Conservation (phyloP, 148 eudicot species). For the Rhododendron ovatum region DNA sequence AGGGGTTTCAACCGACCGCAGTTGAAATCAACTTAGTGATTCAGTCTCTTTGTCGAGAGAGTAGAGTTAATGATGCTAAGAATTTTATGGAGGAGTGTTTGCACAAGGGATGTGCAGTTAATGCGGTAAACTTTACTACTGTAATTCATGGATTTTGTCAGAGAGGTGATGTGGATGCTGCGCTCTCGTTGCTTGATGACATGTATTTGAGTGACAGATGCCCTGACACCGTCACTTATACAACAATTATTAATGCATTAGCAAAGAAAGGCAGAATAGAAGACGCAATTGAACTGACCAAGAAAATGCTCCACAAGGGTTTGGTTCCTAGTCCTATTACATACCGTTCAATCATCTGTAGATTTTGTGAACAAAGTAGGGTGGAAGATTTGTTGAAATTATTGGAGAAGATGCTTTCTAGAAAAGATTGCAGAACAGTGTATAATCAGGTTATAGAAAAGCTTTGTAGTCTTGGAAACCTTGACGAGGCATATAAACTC, state of each 20-base stretch:
- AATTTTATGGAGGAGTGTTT: conserved; percentile 39
- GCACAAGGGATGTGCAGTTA: conserved; percentile 34
- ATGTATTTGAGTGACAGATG: conserved; percentile 33
- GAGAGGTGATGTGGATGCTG: conserved; percentile 27
- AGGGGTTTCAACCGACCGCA: conserved; percentile 35
- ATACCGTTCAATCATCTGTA: conserved; percentile 27
- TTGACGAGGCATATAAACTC: conserved; percentile 27
- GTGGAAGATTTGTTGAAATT: conserved; percentile 32
- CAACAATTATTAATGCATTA: conserved; percentile 26
- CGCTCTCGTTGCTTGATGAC: conserved; percentile 41
- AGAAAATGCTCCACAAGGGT: conserved; percentile 35
- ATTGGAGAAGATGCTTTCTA: conserved; percentile 24
- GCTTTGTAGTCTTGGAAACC: conserved; percentile 27
- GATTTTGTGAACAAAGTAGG: conserved; percentile 31
- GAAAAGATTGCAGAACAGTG: conserved; percentile 23
- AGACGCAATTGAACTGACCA: conserved; percentile 30
- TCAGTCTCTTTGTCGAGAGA: conserved; percentile 36
- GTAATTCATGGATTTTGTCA: conserved; percentile 40
- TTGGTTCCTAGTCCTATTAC: conserved; percentile 35
- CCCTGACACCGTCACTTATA: conserved; percentile 37
- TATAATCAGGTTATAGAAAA: conserved; percentile 42
- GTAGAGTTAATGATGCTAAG: conserved; percentile 30
- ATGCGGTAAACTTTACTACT: conserved; percentile 33
- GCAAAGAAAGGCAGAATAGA: conserved; percentile 30
- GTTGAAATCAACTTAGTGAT: conserved; percentile 36